phyloP scores from a whole-genome alignment of 148 eudicot genomes.

The Polygonum aviculare region DNA sequence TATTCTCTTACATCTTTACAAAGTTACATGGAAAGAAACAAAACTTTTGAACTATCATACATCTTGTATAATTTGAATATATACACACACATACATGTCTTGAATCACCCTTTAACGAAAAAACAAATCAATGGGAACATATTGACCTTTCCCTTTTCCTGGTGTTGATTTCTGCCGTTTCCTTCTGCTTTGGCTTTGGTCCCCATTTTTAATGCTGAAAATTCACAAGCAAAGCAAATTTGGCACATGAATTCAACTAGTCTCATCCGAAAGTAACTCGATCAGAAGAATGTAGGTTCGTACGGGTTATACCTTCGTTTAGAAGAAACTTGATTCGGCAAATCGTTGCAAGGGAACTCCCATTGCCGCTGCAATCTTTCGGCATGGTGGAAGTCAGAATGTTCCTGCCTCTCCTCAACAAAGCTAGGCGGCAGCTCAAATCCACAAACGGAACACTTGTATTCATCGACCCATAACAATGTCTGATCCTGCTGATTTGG shows the following conservation, averaged over 20 bases:
- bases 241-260: no score
- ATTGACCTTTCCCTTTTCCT: slow-evolving; percentile 40
- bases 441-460: slow-evolving; percentile 79
- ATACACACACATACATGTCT: neutral
- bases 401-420: slow-evolving; percentile 89
- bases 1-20: neutral
- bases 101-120: slow-evolving; percentile 21
- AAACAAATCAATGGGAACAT: slow-evolving; percentile 59
- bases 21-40: neutral
- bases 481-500: slow-evolving; percentile 22
- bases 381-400: slow-evolving; percentile 84
- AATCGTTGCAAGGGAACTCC: slow-evolving; percentile 36
- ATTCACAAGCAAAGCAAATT: neutral
- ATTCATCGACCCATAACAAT: slow-evolving; percentile 69
- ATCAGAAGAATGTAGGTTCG: neutral
- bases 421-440: slow-evolving; percentile 75
- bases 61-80: neutral
- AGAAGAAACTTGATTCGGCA: slow-evolving; percentile 16
- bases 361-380: slow-evolving; percentile 66
- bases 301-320: slow-evolving; percentile 50
- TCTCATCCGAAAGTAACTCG: neutral
- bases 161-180: slow-evolving; percentile 54
- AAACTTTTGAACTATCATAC: neutral
- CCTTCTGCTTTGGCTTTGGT: slow-evolving; percentile 40
- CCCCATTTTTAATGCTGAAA: neutral